Evolutionary conservation across 495 filamentous ascomycete genomes (phyloP).

Genomic region (Neurospora terricola): DNA sequence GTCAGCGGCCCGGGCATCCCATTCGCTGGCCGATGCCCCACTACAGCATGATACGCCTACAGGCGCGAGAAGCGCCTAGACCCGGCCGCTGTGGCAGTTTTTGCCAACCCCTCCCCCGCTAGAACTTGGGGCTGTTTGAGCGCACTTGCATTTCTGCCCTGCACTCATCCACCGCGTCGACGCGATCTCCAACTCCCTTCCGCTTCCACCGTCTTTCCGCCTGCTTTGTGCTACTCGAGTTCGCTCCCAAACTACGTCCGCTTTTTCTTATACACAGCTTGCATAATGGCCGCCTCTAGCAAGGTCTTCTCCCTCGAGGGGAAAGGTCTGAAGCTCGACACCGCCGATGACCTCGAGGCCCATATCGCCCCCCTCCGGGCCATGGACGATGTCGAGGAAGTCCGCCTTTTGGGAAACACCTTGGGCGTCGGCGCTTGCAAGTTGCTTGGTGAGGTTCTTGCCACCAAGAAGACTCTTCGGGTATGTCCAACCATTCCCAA

Average conservation of each 20-base stretch:
- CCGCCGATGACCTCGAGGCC: slow-evolving; percentile 73
- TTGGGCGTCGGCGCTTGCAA: slow-evolving; percentile 80
- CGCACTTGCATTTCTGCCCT: slow-evolving; percentile 1
- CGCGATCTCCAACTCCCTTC: not conserved
- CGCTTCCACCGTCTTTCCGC: not conserved
- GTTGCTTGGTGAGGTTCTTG: slow-evolving; percentile 67
- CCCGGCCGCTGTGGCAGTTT: not conserved
- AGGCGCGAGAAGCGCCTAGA: not conserved
- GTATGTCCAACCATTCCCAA: slow-evolving; percentile 28
- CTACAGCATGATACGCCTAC: not conserved
- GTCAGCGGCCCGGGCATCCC: too few relatives aligned
- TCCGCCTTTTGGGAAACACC: slow-evolving; percentile 81
- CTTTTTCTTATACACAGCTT: not conserved
- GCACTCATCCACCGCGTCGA: slow-evolving; percentile 1
- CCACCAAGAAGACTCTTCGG: slow-evolving; percentile 68
- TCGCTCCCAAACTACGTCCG: not conserved
- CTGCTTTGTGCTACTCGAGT: not conserved
- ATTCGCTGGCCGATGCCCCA: not conserved
- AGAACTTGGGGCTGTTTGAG: slow-evolving; percentile 3
- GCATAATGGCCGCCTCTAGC: slow-evolving; percentile 33
- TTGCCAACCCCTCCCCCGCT: slow-evolving; percentile 25
- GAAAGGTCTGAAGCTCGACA: slow-evolving; percentile 84
- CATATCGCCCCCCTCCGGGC: slow-evolving; percentile 66
- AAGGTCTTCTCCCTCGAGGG: slow-evolving; percentile 87
- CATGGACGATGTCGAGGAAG: slow-evolving; percentile 67